Percentiles rank a stretch among this genome's conserved stretches.
These are phyloP conservation scores for Luffa acutangula DNA, from an alignment of 306 rosid species.

Conservation along the genomic window DNA sequence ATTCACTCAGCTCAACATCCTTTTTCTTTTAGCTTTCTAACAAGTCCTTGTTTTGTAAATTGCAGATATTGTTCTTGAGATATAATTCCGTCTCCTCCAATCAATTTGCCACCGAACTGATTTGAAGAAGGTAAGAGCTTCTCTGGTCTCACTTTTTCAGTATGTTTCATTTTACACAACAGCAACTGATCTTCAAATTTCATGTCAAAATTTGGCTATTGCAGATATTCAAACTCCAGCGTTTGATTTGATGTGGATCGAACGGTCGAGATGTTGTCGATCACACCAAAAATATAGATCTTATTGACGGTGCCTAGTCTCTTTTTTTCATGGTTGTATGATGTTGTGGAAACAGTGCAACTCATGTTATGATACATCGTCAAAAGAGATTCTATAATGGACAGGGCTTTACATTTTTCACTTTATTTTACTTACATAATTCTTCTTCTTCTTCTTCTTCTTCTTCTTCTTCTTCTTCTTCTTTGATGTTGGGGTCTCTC, in stretches of 20 bases:
- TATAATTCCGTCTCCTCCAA: conserved; percentile 25
- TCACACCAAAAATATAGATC: conserved; percentile 19
- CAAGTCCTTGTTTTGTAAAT: conserved; percentile 9
- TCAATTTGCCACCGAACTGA: not conserved
- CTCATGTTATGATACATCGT: conserved; percentile 46
- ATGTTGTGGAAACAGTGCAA: conserved; percentile 30
- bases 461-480: not conserved
- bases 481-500: conserved; percentile 15
- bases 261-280: conserved; percentile 21
- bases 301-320: conserved; percentile 26
- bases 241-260: not conserved
- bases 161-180: not conserved
- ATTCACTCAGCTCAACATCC: not conserved
- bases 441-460: not conserved
- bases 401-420: conserved; percentile 23
- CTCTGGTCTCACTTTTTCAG: not conserved
- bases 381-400: conserved; percentile 20
- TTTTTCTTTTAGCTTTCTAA: not conserved
- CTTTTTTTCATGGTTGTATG: conserved; percentile 75
- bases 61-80: conserved; percentile 97
- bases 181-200: not conserved
- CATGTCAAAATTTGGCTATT: not conserved
- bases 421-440: not conserved
- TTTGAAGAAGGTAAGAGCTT: conserved; percentile 1
- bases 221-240: conserved; percentile 18